Evolutionary conservation across 2,329 filamentous ascomycete genomes (phyloP).

Genomic region (Teratosphaeriaceae sp.): DNA sequence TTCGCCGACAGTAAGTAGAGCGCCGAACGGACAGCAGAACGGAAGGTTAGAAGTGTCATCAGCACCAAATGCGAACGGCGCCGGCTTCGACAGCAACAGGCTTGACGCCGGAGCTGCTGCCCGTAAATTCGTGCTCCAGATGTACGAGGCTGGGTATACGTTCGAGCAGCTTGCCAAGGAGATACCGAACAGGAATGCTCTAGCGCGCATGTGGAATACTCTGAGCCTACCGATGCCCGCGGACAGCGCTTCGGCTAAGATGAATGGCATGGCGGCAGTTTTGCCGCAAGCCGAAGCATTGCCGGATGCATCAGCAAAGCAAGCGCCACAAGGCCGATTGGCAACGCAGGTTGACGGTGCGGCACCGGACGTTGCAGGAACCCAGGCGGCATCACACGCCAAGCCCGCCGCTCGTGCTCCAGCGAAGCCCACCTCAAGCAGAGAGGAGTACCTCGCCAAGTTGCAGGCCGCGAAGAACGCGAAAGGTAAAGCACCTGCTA

Average conservation of each 20-base stretch:
- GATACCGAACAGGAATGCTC: slow-evolving; percentile 58
- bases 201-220: slow-evolving; percentile 61
- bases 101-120: slow-evolving; percentile 7
- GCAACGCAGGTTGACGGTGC: no score
- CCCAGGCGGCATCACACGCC: no score
- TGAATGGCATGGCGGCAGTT: slow-evolving; percentile 2
- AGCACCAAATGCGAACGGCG: no score
- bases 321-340: no score
- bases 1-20: not conserved
- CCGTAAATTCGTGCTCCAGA: slow-evolving; percentile 23
- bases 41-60: not conserved
- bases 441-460: slow-evolving; percentile 70
- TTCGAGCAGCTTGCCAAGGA: slow-evolving; percentile 69
- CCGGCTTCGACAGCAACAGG: no score
- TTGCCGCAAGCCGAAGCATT: no score
- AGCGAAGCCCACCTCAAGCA: slow-evolving; percentile 53
- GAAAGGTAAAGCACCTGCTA: slow-evolving; percentile 34
- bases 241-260: not conserved
- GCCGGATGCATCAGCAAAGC: not conserved
- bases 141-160: slow-evolving; percentile 56
- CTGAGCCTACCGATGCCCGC: slow-evolving; percentile 42
- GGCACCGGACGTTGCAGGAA: no score
- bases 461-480: slow-evolving; percentile 66
- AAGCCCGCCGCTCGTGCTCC: no score
- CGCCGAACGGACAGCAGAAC: not conserved